Evolutionary conservation across 2,329 filamentous ascomycete species (phyloP), one percentile per base, ranked within the genome.

Genomic region (Fusarium sterilihyphosum): DNA sequence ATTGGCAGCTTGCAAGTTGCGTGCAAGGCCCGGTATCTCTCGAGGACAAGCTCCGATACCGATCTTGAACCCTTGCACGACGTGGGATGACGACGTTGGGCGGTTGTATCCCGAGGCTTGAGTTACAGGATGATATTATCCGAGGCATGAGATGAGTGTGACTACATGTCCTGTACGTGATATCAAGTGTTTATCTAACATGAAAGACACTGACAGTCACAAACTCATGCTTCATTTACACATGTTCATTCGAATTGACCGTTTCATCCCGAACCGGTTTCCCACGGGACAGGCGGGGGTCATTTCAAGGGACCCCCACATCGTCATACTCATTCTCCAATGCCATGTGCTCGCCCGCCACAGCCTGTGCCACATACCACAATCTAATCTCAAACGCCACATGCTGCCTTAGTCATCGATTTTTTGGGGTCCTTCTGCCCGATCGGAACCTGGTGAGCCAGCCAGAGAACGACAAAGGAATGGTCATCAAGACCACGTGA

Each of bases 401-500:
- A 67, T 3, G 5, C 2, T 12, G 2, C 12, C 66, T 56, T 67
- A 59, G 65, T 70, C 66, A 60, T 60, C 24, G 18, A 29, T 20
- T 37, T 50, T 37, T 59, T 31, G 24, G 52, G 37, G 33, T 44
- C 71, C 71, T 61, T 70, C 73, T 70, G 73, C 54, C 73, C 73
- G 73, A 69, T 52, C 65, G 44, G 65, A 67, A 49, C 18, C 50
- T 54, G 26, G 50, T 22, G 49, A 61, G 33, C 29, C 44, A 57
- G 65, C 77, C 77, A 78, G 70, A 65, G 62, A 78, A 70, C 64
- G 60, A 52, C 56, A 56, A 68, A 74, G 77, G 38, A 78, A 78
- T 79, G 75, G 77, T 78, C 73, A 78, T 78, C 77, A 78, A 67
- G n/a, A 59, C 69, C 81, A 83, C 81, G 82, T 83, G 82, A 83